A percentile compares a stretch with the other conserved stretches of the same genome.
Evolutionary conservation across 2,329 filamentous ascomycete species (phyloP).

Genomic region (Hyphodiscus sp.): DNA sequence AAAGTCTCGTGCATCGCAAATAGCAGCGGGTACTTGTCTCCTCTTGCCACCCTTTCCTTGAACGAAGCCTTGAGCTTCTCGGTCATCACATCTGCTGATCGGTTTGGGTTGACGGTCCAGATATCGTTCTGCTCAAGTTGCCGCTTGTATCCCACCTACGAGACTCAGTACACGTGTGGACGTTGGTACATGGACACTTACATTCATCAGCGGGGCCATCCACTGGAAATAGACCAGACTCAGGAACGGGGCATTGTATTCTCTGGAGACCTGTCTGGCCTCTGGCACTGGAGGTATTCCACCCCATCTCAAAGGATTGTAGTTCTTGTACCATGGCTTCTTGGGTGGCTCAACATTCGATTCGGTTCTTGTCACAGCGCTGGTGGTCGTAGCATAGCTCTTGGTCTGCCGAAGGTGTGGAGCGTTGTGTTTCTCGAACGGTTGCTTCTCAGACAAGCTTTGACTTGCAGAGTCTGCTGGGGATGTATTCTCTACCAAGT

Average conservation of each 20-base stretch:
- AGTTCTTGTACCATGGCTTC: conserved; percentile 57
- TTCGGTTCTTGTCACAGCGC: conserved; percentile 38
- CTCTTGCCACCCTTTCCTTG: conserved; percentile 56
- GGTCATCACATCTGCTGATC: conserved; percentile 65
- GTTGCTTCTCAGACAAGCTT: not conserved
- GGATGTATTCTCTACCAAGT: not conserved
- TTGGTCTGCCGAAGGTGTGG: conserved; percentile 37
- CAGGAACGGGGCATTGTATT: conserved; percentile 67
- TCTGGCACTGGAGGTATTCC: conserved; percentile 48
- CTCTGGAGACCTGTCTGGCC: conserved; percentile 50
- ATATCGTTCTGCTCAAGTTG: conserved; percentile 79
- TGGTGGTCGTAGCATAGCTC: conserved; percentile 49
- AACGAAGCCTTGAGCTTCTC: conserved; percentile 62
- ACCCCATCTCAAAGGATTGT: conserved; percentile 58
- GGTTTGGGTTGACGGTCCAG: conserved; percentile 78
- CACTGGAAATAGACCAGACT: conserved; percentile 79
- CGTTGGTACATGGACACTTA: conserved; percentile 34
- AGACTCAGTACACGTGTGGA: conserved; percentile 11
- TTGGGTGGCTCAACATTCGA: conserved; percentile 30
- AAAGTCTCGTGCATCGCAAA: conserved; percentile 85
- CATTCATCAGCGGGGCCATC: conserved; percentile 82
- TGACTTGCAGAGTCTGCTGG: not conserved
- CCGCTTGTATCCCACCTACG: conserved; percentile 74
- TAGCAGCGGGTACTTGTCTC: conserved; percentile 66
- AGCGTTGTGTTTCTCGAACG: not conserved